Conservation (phyloP, 208 protist genomes). For the Trypanosoma lewisi region DNA sequence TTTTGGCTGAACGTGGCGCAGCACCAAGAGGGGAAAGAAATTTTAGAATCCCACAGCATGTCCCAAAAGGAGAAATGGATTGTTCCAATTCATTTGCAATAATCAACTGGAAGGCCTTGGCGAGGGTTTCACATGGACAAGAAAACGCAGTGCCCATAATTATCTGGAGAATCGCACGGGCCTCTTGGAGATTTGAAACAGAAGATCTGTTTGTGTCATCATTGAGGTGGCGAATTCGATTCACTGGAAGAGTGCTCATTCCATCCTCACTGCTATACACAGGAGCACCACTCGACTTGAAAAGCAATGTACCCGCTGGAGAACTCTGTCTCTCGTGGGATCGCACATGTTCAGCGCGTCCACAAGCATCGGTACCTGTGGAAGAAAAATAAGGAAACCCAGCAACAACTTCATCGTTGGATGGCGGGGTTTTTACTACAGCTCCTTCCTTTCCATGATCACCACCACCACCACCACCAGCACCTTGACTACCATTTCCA, state of each 20-base stretch:
- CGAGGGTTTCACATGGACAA: slow-evolving; percentile 60
- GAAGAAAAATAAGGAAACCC: slow-evolving; percentile 12
- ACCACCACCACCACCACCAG: not conserved
- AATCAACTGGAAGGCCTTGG: slow-evolving; percentile 59
- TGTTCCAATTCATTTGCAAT: slow-evolving; percentile 43
- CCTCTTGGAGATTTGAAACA: slow-evolving; percentile 29
- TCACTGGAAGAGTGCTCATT: not conserved
- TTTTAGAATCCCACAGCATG: slow-evolving; percentile 1
- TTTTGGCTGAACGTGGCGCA: not conserved
- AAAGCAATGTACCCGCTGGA: not conserved
- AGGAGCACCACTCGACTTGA: not conserved
- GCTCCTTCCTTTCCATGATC: not conserved
- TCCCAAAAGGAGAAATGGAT: not conserved
- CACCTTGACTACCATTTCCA: too few relatives aligned
- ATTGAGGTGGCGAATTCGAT: not conserved
- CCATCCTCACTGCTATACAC: slow-evolving; percentile 27
- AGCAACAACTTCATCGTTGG: not conserved
- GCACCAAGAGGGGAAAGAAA: slow-evolving; percentile 9
- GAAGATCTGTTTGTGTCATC: not conserved
- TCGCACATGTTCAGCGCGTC: not conserved
- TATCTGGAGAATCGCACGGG: slow-evolving; percentile 43
- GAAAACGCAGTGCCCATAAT: slow-evolving; percentile 59
- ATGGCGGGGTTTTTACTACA: not conserved
- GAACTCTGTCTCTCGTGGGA: not conserved
- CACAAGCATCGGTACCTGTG: slow-evolving; percentile 4